phyloP scores from a whole-genome alignment of 768 basidiomycete species.

The Tephrocybe sp. region DNA sequence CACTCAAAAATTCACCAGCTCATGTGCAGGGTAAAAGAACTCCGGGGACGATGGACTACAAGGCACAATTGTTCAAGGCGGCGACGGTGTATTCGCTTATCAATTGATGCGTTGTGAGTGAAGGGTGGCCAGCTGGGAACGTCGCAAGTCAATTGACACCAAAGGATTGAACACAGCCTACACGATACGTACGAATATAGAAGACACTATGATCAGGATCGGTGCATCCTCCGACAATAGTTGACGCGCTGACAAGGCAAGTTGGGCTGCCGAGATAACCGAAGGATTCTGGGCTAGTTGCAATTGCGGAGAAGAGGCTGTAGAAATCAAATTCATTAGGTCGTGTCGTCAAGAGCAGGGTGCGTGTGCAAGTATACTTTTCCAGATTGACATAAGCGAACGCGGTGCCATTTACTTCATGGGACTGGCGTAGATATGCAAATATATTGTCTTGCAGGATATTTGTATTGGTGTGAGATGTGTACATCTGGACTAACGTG shows the following conservation, averaged over 20 bases:
- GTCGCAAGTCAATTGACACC: no score
- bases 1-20: no score
- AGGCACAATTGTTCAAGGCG: conserved; percentile 18
- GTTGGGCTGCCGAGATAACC: conserved; percentile 29
- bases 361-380: conserved; percentile 15
- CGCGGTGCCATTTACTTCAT: conserved; percentile 27
- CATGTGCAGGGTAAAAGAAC: no score
- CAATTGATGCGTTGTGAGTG: conserved; percentile 25
- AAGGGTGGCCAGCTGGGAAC: conserved; percentile 33
- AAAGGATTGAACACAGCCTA: no score
- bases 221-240: conserved; percentile 29
- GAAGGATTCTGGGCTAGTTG: conserved; percentile 21
- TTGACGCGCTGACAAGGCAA: conserved; percentile 30
- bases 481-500: conserved; percentile 35
- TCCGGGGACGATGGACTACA: no score
- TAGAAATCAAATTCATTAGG: no score
- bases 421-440: conserved; percentile 23
- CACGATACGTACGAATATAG: conserved; percentile 1
- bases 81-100: conserved; percentile 26
- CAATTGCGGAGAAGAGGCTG: conserved; percentile 26
- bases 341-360: no score
- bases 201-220: conserved; percentile 30
- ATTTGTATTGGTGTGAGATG: conserved; percentile 25
- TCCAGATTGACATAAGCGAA: conserved; percentile 30
- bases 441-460: conserved; percentile 27